Conservation (phyloP, 2,329 filamentous ascomycete genomes). For the Trichoderma citrinoviride region DNA sequence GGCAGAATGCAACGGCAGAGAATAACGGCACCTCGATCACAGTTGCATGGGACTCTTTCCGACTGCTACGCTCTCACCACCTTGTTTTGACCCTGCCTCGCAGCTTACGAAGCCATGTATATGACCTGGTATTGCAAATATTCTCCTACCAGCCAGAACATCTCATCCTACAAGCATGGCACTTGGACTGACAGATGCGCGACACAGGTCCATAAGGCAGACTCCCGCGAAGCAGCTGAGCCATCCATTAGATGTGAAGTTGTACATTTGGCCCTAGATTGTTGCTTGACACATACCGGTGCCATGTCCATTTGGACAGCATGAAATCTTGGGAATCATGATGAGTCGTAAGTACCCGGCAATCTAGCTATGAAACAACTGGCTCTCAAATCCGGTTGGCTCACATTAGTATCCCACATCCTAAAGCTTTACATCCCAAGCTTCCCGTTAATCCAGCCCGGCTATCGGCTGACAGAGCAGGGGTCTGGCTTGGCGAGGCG, state of each 20-base stretch:
- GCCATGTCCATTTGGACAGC: background rate
- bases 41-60: background rate
- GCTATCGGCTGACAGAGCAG: conserved; percentile 15
- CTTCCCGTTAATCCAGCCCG: background rate
- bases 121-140: background rate
- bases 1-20: background rate
- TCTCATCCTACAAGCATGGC: background rate
- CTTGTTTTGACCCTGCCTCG: background rate
- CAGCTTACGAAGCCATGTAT: background rate
- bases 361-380: background rate
- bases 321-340: background rate
- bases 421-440: background rate
- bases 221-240: background rate
- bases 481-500: background rate
- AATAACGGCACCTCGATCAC: background rate
- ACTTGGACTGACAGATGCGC: background rate
- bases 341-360: background rate
- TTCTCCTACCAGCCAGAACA: background rate
- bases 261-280: background rate
- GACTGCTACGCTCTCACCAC: background rate
- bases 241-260: background rate
- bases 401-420: background rate
- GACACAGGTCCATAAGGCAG: background rate
- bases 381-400: background rate
- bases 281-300: background rate